Evolutionary conservation across 1,284 basidiomycete genomes (phyloP), one percentile per base, ranked within the genome.

Genomic region (Ganoderma sinense): DNA sequence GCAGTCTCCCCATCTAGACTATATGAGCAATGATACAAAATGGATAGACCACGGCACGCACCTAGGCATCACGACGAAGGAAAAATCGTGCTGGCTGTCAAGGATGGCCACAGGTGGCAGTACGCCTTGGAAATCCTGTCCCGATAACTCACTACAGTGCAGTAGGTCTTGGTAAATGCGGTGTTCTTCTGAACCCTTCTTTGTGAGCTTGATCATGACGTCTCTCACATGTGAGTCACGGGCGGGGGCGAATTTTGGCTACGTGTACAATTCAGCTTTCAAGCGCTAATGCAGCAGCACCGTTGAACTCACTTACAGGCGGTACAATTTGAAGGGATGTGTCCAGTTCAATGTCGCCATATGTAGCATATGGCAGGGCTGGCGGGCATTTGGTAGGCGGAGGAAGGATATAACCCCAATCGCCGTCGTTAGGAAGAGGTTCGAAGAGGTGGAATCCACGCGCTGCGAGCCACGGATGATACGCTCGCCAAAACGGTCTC

Each of bases 21-120:
- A 4, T 16, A n/a, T 59, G 53, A 59, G 33, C 7, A 29, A n/a
- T 11, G 7, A 23, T 39, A n/a, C 5, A 59, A 39, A 10, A 59
- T 0, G 18, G 4, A 59, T n/a, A 10, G 20, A 11, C 6, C n/a
- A 39, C 5, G 5, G 36, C 20, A n/a, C 66, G 5, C 20, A 71
- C 69, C 62, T 68, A 0, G 70, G 70, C 70, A 66, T 71, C 7
- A 62, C 60, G 6, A 68, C n/a, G 58, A 71, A 55, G 16, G 29
- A 20, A 29, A 58, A 71, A 2, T 58, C 23, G 56, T 62, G 31
- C 20, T 60, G 66, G 3, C 66, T 65, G 23, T 65, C 64, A 20
- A 71, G 31, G 18, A 71, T 71, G 4, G 33, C 53, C 14, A 60
- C 18, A 2, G 69, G 66, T 0, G 66, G 33, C 18, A 59, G 56